Evolutionary conservation across 768 basidiomycete species (phyloP).

Genomic region (Astraeus odoratus): DNA sequence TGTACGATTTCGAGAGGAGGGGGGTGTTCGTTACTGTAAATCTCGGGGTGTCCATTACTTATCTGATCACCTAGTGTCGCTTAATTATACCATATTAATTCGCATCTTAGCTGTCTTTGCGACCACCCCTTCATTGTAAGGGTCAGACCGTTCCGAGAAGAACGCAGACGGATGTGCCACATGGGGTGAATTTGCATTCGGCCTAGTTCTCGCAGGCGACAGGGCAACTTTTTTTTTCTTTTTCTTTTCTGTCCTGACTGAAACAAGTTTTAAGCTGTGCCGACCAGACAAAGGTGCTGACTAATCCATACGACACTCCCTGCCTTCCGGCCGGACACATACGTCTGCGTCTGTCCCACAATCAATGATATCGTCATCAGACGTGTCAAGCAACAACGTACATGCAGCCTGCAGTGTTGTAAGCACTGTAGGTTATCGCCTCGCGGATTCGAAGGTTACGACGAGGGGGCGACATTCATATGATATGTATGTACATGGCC

Average conservation of each 20-base stretch:
- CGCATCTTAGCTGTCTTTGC: background rate
- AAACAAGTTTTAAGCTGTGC: background rate
- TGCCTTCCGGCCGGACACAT: no score
- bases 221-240: no score
- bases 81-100: slow-evolving; percentile 33
- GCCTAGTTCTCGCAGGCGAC: no score
- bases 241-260: no score
- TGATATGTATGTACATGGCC: no score
- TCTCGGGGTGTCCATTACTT: slow-evolving; percentile 18
- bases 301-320: background rate
- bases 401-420: background rate
- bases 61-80: slow-evolving; percentile 17
- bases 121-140: background rate
- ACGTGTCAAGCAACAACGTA: background rate
- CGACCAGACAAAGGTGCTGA: background rate
- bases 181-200: no score
- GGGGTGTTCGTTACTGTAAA: slow-evolving; percentile 10
- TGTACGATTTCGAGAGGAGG: slow-evolving; percentile 9
- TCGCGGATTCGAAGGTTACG: no score
- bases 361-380: no score
- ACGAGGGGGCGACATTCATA: no score
- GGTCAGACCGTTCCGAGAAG: background rate
- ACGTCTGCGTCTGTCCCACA: no score
- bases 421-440: no score
- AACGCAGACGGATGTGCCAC: background rate